Base-by-base conservation (phyloP, 306 rosid genomes). In the Pyrus communis region DNA sequence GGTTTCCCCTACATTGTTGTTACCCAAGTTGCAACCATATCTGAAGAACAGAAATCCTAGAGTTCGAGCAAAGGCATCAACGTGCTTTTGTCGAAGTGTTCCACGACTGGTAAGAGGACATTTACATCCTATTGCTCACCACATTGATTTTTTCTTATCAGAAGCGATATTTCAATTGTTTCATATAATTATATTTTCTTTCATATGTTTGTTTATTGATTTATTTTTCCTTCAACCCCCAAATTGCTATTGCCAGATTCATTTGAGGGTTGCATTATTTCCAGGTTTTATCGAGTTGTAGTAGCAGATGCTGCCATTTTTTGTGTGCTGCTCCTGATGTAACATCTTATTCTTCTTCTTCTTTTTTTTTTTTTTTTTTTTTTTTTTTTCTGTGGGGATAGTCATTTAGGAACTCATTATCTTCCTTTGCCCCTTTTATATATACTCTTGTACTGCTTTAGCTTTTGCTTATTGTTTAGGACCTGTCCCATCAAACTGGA, bases 1-100 rank as follows among this genome's bases (percentile, higher is more conserved):
- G 86, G 83, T 95, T 80, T 90, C 97, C 75, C 98, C 99, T 17
- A 51, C 75, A 60, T 80, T 87, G 55, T 85, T 95, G 84, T 79
- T 95, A 61, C 97, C 99, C 70, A 95, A 90, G 77, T 75, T 95
- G 90, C 93, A 95, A 79, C 93, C 98, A 22, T 86, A 85, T 80
- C 90, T 95, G 49, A 95, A 92, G 89, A 62, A 95, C 85, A 85
- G 80, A 80, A 93, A 95, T 81, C 98, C 98, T 49, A 91, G 99
- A 75, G 84, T 95, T 77, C 92, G 97, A 58, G 99, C 99, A 10
- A 95, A 95, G 87, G 97, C 99, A 60, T 89, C 97, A 49, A 88
- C 80, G 89, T 90, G 91, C 84, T 90, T 90, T 78, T 92, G 91
- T 85, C 90, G 88, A 75, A 92, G 97, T 86, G 99, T 92, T 78